Evolutionary conservation across 2,329 filamentous ascomycete species (phyloP).

Genomic region (Chrysosporium queenslandicum): DNA sequence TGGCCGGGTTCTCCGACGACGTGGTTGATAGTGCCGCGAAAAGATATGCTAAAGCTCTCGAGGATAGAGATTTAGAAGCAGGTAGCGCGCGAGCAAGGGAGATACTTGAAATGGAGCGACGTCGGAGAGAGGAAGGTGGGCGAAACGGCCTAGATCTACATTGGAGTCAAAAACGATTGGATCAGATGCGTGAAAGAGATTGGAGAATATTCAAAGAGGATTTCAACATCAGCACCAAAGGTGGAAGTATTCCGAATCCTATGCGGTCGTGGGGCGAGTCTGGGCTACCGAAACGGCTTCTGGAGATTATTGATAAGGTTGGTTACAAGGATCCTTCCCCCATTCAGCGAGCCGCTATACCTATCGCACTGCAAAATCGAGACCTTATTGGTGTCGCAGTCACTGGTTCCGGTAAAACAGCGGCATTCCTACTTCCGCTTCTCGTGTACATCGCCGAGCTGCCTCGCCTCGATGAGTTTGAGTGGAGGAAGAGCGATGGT

Average conservation of each 20-base stretch:
- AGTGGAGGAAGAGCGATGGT: constrained; percentile 82
- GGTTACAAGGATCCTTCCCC: constrained; percentile 88
- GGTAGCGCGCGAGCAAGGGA: constrained; percentile 66
- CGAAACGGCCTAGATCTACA: constrained; percentile 76
- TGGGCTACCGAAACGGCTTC: constrained; percentile 60
- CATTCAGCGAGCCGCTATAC: constrained; percentile 89
- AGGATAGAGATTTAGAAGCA: constrained; percentile 63
- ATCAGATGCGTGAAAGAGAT: constrained; percentile 92
- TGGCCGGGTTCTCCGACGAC: constrained; percentile 57
- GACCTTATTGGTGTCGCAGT: constrained; percentile 98
- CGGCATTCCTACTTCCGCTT: constrained; percentile 82
- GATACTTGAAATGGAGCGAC: constrained; percentile 74
- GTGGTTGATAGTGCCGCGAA: constrained; percentile 42
- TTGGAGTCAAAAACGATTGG: constrained; percentile 87
- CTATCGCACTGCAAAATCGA: constrained; percentile 81
- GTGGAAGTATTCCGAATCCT: constrained; percentile 81
- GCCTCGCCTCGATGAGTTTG: constrained; percentile 69
- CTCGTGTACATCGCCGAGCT: constrained; percentile 91
- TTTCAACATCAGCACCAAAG: constrained; percentile 92
- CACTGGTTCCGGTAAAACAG: constrained; percentile 97
- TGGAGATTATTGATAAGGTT: constrained; percentile 72
- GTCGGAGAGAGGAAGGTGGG: constrained; percentile 60
- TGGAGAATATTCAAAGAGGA: constrained; percentile 99
- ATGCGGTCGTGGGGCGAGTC: constrained; percentile 95
- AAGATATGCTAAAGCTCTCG: constrained; percentile 58